phyloP scores from a whole-genome alignment of 257 asterid species.

The Solanum ossicruentum region DNA sequence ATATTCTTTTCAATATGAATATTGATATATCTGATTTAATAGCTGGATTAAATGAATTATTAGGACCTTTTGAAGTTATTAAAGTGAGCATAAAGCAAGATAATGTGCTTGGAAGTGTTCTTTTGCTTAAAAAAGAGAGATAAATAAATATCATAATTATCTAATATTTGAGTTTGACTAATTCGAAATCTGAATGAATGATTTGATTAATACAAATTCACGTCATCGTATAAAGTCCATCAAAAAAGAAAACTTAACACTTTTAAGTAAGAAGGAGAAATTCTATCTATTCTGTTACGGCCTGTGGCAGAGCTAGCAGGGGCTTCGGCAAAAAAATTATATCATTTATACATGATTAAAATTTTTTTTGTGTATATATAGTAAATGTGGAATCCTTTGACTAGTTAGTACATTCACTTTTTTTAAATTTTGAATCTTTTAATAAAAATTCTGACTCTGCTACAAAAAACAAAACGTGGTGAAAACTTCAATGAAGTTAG shows the following conservation, averaged over 20 bases:
- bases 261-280: neutral
- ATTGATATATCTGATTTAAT: neutral
- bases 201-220: neutral
- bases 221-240: neutral
- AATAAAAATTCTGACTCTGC: too few relatives aligned
- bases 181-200: neutral
- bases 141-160: neutral
- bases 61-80: neutral
- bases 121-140: neutral
- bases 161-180: neutral
- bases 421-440: too few relatives aligned
- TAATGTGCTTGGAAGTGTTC: neutral
- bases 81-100: neutral
- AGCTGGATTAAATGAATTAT: neutral
- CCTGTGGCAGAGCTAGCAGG: too few relatives aligned
- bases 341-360: too few relatives aligned
- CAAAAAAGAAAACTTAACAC: neutral
- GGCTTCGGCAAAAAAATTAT: too few relatives aligned
- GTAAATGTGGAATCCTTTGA: too few relatives aligned
- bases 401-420: too few relatives aligned
- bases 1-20: neutral
- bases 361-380: too few relatives aligned
- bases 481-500: neutral
- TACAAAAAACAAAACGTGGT: fast-evolving
- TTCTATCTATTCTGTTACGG: neutral